phyloP scores from a whole-genome alignment of 2,329 filamentous ascomycete genomes.

The Juglanconis juglandina region DNA sequence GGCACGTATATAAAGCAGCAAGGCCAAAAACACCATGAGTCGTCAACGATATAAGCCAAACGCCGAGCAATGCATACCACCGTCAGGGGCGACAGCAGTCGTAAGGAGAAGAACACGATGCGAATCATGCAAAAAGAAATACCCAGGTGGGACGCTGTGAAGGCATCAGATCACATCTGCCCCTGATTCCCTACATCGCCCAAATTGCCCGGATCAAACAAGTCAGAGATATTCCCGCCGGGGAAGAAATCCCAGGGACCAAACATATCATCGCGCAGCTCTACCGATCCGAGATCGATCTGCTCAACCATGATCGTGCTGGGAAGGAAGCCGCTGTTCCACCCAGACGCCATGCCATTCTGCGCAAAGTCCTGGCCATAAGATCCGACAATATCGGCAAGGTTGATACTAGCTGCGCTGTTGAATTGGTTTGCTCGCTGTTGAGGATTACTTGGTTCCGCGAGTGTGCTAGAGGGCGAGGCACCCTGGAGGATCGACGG shows the following conservation, averaged over 20 bases:
- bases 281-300: conserved; percentile 68
- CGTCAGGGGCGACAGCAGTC: no score
- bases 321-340: conserved; percentile 27
- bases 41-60: neutral
- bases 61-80: neutral
- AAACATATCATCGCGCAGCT: conserved; percentile 61
- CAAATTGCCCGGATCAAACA: conserved; percentile 38
- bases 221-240: conserved; percentile 55
- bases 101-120: neutral
- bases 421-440: conserved; percentile 17
- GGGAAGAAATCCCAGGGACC: conserved; percentile 71
- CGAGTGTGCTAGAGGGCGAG: conserved; percentile 41
- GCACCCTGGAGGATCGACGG: conserved; percentile 34
- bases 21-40: neutral
- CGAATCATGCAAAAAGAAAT: neutral
- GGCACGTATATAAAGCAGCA: neutral
- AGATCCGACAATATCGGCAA: conserved; percentile 8
- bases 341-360: conserved; percentile 24
- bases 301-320: conserved; percentile 70
- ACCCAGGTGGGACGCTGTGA: no score
- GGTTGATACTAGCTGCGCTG: neutral
- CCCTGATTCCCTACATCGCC: neutral
- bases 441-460: conserved; percentile 27
- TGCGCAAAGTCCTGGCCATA: conserved; percentile 28
- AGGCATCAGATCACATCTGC: neutral